Base-by-base conservation (phyloP, 1,139 yeast genomes). In the Pneumocystis canis region DNA sequence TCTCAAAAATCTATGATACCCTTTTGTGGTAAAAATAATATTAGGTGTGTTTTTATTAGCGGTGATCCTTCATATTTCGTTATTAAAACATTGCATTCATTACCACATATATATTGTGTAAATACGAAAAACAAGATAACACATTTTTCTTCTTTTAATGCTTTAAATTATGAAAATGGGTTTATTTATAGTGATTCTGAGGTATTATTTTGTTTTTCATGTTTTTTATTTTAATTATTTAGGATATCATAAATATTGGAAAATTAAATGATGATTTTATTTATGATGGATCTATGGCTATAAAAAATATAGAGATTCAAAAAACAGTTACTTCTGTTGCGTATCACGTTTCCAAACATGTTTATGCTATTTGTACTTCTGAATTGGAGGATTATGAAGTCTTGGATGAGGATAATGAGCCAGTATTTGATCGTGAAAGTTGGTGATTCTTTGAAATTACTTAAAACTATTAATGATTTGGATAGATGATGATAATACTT, bases 31-130 rank as follows among this genome's bases (percentile, higher is more conserved):
- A 77, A 83, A 65, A 81, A 81, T 68, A 87, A 84, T 0, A 78
- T 78, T 66, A 78, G 84, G 0, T 79, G 83, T 30, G 80, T 89
- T 0, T 80, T 88, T 68, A 82, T 89, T 2, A 84, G 94, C 0
- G 97, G 97, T 54, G 80, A 80, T 28, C 81, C 80, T 18, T 89
- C 97, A 0, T 85, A 83, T 67, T 76, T 85, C 64, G 79, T 90
- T 4, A 74, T 84, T 41, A 87, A 87, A 68, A 80, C 84, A 14
- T 77, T 81, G 47, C 84, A 82, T 67, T 80, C 94, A 0, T 75
- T 79, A 4, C 89, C 95, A 0, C 77, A 86, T 65, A 77, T 87
- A 30, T 84, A 83, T 73, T 84, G 82, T 66, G 84, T 89, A 70
- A 81, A 30, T n/a, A 39, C 41, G 4, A 59, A 61, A 28, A 37